phyloP scores from a whole-genome alignment of 495 filamentous ascomycete genomes.

The Amphirosellinia nigrospora region DNA sequence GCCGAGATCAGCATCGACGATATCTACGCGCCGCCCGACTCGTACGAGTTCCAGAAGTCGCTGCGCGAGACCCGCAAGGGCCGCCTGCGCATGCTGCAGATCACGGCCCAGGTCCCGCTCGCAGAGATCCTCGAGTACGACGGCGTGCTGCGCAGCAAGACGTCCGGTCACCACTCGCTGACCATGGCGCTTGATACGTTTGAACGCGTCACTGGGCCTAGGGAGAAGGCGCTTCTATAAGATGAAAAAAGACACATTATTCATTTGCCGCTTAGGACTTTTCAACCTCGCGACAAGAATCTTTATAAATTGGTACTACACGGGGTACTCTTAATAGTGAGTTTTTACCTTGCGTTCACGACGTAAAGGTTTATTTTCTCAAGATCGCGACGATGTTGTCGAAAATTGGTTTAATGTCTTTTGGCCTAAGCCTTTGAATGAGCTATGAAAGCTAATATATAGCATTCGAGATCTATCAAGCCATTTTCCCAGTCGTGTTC shows the following conservation, averaged over 20 bases:
- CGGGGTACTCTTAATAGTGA: background rate
- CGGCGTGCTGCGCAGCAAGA: conserved; percentile 85
- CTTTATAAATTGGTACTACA: background rate
- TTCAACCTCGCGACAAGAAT: background rate
- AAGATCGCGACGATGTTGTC: background rate
- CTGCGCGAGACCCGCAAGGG: conserved; percentile 48
- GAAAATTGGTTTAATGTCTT: background rate
- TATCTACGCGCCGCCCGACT: conserved; percentile 85
- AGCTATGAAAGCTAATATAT: background rate
- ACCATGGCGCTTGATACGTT: conserved; percentile 92
- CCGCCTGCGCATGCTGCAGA: conserved; percentile 54
- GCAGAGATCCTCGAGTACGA: conserved; percentile 98
- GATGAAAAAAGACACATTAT: background rate
- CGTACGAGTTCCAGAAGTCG: conserved; percentile 67
- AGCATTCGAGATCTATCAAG: background rate
- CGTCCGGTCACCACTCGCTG: conserved; percentile 86
- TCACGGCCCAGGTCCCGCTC: conserved; percentile 85
- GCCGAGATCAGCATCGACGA: conserved; percentile 65
- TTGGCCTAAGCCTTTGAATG: background rate
- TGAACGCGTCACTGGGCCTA: conserved; percentile 74
- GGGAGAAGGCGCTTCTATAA: conserved; percentile 48
- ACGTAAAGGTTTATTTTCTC: background rate
- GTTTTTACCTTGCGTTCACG: background rate
- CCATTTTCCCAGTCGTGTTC: background rate
- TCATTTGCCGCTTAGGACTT: background rate